Conservation (phyloP, 2,329 filamentous ascomycete genomes). For the Paecilomyces fulvus region DNA sequence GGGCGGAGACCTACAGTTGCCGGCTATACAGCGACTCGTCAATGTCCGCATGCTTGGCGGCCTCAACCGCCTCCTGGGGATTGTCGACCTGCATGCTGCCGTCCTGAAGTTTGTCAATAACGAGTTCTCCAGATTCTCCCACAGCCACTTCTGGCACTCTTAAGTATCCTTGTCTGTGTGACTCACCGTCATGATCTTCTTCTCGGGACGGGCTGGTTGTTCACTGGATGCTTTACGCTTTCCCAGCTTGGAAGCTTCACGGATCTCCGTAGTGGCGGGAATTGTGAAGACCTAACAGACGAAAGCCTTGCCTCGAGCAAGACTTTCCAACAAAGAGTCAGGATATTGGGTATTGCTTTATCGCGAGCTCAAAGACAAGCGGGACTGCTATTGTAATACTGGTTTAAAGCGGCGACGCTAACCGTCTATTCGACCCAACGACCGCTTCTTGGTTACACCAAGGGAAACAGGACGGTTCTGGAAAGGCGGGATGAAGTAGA, state of each 20-base stretch:
- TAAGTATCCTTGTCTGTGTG: neutral
- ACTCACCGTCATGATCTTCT: slow-evolving; percentile 46
- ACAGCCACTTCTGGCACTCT: slow-evolving; percentile 1
- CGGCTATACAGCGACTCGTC: slow-evolving; percentile 61
- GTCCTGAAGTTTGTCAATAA: slow-evolving; percentile 31
- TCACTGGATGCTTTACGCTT: slow-evolving; percentile 46
- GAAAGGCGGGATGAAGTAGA: neutral
- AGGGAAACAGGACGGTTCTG: neutral
- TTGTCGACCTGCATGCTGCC: slow-evolving; percentile 55
- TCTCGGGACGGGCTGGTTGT: slow-evolving; percentile 40
- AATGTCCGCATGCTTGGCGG: slow-evolving; percentile 57
- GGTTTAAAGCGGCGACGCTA: neutral
- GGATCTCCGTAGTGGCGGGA: slow-evolving; percentile 35
- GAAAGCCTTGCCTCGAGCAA: slow-evolving; percentile 37
- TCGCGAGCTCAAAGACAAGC: slow-evolving; percentile 15
- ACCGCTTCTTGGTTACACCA: neutral
- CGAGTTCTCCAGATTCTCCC: slow-evolving; percentile 4
- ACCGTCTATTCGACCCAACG: neutral
- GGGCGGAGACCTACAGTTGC: slow-evolving; percentile 41
- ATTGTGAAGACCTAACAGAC: slow-evolving; percentile 28
- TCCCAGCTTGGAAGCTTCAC: slow-evolving; percentile 40
- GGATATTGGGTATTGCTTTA: slow-evolving; percentile 13
- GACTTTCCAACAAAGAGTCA: slow-evolving; percentile 28
- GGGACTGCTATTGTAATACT: slow-evolving; percentile 10
- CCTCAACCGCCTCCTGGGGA: slow-evolving; percentile 48